Base-by-base conservation (phyloP, 192 early-diverging fungal genomes). In the Linnemannia exigua region DNA sequence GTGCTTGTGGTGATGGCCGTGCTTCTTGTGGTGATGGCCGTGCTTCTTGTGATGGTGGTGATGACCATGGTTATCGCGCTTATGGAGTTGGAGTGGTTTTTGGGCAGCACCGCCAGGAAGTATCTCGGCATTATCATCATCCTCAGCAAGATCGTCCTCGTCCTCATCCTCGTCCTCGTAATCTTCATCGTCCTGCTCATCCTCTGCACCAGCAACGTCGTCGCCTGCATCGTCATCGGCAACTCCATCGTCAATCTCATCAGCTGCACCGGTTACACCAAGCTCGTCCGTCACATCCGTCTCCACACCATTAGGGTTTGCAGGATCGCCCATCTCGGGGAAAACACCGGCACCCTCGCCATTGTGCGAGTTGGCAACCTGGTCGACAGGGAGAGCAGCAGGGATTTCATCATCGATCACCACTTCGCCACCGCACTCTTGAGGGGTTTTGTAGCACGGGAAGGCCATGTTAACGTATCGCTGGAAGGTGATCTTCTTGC, bases 11-110 rank as follows among this genome's bases (percentile, higher is more conserved):
- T 75, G 37, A 38, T 73, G 28, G 20, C 20, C 28, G 31, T 52
- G 46, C 8, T 73, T 47, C 47, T 35, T 12, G 50, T 73, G 72
- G 28, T 73, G 72, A n/a, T 75, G 74, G 22, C 38, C 36, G 37
- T 14, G 48, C 51, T 74, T 74, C 31, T 35, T 50, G n/a, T n/a
- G 19, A 47, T 74, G 51, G n/a, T 75, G 73, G 37, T 38, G 74
- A 36, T 75, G 20, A 1, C 2, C 12, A 1, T 66, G 14, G 12
- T 76, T 67, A 9, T 33, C n/a, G 51, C 47, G 52, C 44, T 74
- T 44, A 11, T 54, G 31, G 20, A 38, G 36, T 6, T 54, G 31
- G 20, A 38, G 36, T 6, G 67, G 67, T 69, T 33, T 35, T 33
- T 61, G 28, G 36, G 36, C 37, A 33, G 0, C 3, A 25, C 14